Percentiles rank a stretch among this genome's conserved stretches.
phyloP scores from a whole-genome alignment of 2,329 filamentous ascomycete species.

The Iodosphaeria phyllophila region DNA sequence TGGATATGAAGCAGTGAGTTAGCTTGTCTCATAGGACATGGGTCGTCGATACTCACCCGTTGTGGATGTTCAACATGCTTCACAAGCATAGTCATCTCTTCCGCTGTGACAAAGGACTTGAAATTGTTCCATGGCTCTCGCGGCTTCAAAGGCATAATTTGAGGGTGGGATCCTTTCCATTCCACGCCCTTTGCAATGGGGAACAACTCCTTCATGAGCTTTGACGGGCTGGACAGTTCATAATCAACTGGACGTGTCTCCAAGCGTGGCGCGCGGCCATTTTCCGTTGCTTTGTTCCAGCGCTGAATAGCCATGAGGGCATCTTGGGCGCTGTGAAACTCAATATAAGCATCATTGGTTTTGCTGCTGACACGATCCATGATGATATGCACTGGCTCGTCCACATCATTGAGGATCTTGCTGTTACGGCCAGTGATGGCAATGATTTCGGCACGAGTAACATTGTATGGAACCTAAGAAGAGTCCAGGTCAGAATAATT shows the following conservation, averaged over 20 bases:
- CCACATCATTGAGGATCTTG: conserved; percentile 18
- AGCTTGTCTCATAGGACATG: not conserved
- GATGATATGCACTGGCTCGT: conserved; percentile 26
- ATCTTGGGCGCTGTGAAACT: conserved; percentile 25
- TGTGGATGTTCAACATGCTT: conserved; percentile 44
- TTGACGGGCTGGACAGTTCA: conserved; percentile 33
- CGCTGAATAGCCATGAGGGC: conserved; percentile 33
- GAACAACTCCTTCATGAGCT: conserved; percentile 43
- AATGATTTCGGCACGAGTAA: conserved; percentile 20
- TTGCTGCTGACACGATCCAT: conserved; percentile 27
- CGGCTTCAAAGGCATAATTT: conserved; percentile 14
- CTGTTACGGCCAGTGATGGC: conserved; percentile 24
- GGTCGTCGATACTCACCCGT: conserved; percentile 42
- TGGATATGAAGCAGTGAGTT: too few relatives aligned
- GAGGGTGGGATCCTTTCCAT: conserved; percentile 31
- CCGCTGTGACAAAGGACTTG: conserved; percentile 38
- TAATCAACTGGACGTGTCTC: conserved; percentile 39
- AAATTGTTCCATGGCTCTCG: conserved; percentile 31
- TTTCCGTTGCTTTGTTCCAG: conserved; percentile 14
- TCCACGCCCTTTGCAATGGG: conserved; percentile 34
- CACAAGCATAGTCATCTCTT: conserved; percentile 44
- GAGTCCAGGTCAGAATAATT: too few relatives aligned
- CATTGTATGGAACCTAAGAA: conserved; percentile 24
- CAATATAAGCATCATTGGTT: conserved; percentile 25
- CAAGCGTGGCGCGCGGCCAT: conserved; percentile 24